phyloP scores from a whole-genome alignment of 1,284 basidiomycete species.

The Fomes fomentarius region DNA sequence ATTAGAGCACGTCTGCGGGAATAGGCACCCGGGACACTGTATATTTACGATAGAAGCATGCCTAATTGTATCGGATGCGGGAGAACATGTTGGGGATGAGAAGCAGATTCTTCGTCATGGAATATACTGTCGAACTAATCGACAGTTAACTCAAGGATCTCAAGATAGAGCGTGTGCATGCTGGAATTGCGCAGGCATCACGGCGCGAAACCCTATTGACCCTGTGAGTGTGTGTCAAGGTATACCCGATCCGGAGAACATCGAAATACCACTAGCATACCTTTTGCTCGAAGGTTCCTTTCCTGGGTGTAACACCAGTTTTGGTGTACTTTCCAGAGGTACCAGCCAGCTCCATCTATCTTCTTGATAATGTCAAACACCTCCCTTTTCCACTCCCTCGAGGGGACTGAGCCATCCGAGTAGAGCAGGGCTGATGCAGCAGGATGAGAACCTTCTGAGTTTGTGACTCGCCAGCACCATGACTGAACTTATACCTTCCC shows the following conservation, averaged over 20 bases:
- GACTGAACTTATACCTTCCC: no score
- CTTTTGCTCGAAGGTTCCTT: neutral
- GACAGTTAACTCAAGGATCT: no score
- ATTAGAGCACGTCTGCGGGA: conserved; percentile 11
- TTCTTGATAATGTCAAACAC: neutral
- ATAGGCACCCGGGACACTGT: conserved; percentile 13
- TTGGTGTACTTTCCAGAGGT: neutral
- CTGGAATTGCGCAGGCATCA: no score
- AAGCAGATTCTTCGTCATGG: no score
- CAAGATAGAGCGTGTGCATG: no score
- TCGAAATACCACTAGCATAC: no score
- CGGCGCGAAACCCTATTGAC: no score
- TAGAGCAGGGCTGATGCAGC: neutral
- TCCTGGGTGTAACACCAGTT: neutral
- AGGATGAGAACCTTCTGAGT: neutral
- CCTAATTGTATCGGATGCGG: conserved; percentile 10
- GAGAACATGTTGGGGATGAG: no score
- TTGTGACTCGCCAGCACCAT: no score
- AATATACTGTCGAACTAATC: neutral
- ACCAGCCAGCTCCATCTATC: neutral
- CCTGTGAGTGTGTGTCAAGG: no score
- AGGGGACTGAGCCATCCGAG: neutral
- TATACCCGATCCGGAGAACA: no score
- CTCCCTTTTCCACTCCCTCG: neutral
- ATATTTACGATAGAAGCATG: conserved; percentile 16